Evolutionary conservation across 495 filamentous ascomycete species (phyloP).

Genomic region (Paragyromitra xinjiangensis): DNA sequence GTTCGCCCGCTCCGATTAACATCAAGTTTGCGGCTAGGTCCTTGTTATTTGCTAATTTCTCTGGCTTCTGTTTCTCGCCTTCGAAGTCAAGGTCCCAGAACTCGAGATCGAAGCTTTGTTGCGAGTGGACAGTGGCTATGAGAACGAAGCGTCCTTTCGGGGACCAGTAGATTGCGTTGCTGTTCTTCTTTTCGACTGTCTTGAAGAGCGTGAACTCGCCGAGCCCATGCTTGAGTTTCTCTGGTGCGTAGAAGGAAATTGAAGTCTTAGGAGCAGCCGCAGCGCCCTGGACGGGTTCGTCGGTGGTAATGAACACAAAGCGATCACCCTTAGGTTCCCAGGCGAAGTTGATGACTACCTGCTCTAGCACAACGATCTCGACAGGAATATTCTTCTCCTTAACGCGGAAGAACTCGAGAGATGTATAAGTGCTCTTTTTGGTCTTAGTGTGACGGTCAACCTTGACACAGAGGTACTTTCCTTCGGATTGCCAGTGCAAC

Average conservation of each 20-base stretch:
- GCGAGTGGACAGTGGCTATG: constrained; percentile 86
- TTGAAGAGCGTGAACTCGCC: constrained; percentile 95
- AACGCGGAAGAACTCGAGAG: constrained; percentile 96
- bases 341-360: constrained; percentile 97
- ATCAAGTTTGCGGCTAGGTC: constrained; percentile 92
- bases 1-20: constrained; percentile 87
- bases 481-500: constrained; percentile 95
- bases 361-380: constrained; percentile 96
- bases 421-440: constrained; percentile 95
- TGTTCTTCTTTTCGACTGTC: constrained; percentile 96
- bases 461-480: constrained; percentile 93
- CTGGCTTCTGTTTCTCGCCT: constrained; percentile 69
- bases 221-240: constrained; percentile 82
- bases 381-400: constrained; percentile 96
- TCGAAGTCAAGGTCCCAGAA: constrained; percentile 98
- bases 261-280: constrained; percentile 88
- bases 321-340: constrained; percentile 98
- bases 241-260: constrained; percentile 92
- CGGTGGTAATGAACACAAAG: constrained; percentile 93
- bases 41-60: constrained; percentile 85
- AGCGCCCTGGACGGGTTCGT: constrained; percentile 78
- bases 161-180: constrained; percentile 99
- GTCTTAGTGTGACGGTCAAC: constrained; percentile 98
- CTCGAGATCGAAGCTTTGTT: constrained; percentile 91
- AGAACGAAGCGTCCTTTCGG: constrained; percentile 94